A percentile compares a stretch with the other conserved stretches of the same genome.
Conservation (phyloP, 768 basidiomycete species). For the Multifurca ochricompacta region DNA sequence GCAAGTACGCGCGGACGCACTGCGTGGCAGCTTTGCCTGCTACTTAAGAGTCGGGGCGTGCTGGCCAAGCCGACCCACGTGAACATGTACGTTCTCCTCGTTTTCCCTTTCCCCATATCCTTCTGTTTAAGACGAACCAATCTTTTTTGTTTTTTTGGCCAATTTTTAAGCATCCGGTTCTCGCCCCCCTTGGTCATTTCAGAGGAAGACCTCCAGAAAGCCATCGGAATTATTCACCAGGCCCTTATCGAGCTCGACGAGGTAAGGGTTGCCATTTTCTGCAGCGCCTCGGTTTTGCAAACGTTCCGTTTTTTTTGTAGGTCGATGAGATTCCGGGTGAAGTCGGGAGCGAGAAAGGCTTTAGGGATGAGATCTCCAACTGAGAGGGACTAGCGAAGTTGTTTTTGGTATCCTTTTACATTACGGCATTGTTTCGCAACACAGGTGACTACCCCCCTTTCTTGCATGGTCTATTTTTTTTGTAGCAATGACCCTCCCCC, state of each 20-base stretch:
- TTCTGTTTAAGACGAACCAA: background rate
- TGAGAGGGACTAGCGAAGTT: too few species aligned
- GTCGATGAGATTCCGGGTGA: constrained; percentile 58
- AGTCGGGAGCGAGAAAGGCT: constrained; percentile 52
- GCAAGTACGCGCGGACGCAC: constrained; percentile 69
- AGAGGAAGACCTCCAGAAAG: constrained; percentile 75
- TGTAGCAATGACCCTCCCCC: too few species aligned
- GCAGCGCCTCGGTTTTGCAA: too few species aligned
- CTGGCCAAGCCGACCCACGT: constrained; percentile 95
- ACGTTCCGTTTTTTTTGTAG: constrained; percentile 27
- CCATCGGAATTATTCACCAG: constrained; percentile 67
- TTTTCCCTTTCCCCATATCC: background rate
- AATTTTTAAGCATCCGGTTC: constrained; percentile 77
- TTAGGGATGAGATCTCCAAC: constrained; percentile 33
- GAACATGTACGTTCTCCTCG: constrained; percentile 76
- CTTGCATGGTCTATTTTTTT: too few species aligned
- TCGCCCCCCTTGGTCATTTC: constrained; percentile 92
- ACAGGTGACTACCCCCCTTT: too few species aligned
- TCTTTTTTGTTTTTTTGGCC: too few species aligned
- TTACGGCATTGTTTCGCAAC: too few species aligned
- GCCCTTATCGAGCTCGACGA: constrained; percentile 75
- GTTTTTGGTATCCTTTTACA: too few species aligned
- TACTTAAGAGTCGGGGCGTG: constrained; percentile 86
- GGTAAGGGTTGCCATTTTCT: too few species aligned
- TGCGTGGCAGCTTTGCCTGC: constrained; percentile 93